Base-by-base conservation (phyloP, 202 grass and related monocot genomes). In the Zoysia matrella region DNA sequence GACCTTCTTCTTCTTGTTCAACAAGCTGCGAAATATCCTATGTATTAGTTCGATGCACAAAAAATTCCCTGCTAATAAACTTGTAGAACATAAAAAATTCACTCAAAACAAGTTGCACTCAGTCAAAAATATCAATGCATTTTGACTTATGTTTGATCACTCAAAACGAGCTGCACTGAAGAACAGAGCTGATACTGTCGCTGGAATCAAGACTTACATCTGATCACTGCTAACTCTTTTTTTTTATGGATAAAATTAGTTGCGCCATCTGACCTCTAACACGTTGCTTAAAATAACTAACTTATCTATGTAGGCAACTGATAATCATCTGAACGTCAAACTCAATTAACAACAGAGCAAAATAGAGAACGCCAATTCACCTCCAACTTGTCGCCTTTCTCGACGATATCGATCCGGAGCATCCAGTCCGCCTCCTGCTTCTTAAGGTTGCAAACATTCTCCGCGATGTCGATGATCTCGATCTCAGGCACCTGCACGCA, bases 401-500 rank as follows among this genome's bases (percentile, higher is more conserved):
- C 92, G 44, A 93, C 83, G 75, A 98, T 90, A 30, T 98, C 96
- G 72, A 98, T 98, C 77, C 88, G 86, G 49, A 93, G 92, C 78
- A 95, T 92, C 96, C 96, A 95, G 76, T 98, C 95, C 12, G 92
- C 90, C 85, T 98, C 87, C 83, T 95, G 92, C 91, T 98, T 98
- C 96, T 98, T 98, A 22, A 98, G 64, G 85, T 95, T 98, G 54
- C 96, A 98, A 12, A 98, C 89, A 83, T 93, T 95, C 91, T 98
- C 96, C 14, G 92, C 88, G 85, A 95, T 93, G 74, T 98, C 96
- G 69, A 98, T 98, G 85, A 95, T 95, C 84, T 98, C 87, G 71
- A 95, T 91, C 85, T 98, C 95, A 45, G 92, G 92, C 61, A 98
- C 85, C 95, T 98, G 47, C 78, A 70, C 56, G 14, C 83, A n/a